Conservation (phyloP, 805 yeast species). For the Cyberlindnera saturnus region DNA sequence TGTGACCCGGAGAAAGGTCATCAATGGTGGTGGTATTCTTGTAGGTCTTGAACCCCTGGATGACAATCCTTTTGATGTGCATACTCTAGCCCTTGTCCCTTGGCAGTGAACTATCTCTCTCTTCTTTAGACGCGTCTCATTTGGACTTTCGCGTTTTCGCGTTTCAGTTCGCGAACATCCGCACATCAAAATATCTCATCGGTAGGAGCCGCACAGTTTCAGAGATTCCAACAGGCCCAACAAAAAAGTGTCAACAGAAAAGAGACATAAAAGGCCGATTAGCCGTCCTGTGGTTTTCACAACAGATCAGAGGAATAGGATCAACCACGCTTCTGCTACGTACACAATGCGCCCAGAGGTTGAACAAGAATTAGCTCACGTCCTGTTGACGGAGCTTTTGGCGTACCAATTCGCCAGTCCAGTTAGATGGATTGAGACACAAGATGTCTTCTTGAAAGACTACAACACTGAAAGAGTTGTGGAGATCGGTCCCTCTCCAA, state of each 20-base stretch:
- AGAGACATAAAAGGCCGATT: no score
- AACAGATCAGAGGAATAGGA: no score
- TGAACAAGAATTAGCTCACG: constrained; percentile 96
- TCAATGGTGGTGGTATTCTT: constrained; percentile 77
- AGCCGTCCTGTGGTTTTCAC: no score
- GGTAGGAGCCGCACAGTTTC: background rate
- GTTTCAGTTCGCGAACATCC: background rate
- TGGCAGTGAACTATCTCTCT: background rate
- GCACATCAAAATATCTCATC: background rate
- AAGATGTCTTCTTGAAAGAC: constrained; percentile 92
- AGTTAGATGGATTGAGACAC: constrained; percentile 99
- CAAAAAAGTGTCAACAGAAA: background rate
- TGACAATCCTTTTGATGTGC: constrained; percentile 50
- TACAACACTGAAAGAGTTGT: constrained; percentile 95
- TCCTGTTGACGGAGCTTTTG: constrained; percentile 86
- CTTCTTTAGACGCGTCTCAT: background rate
- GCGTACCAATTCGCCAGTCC: constrained; percentile 99
- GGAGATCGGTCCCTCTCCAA: constrained; percentile 98
- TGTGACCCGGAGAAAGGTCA: constrained; percentile 70
- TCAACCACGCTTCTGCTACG: no score
- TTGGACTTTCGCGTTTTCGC: constrained; percentile 9
- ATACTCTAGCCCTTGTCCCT: constrained; percentile 14
- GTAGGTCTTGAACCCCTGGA: constrained; percentile 93
- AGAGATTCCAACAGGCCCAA: background rate
- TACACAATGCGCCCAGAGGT: constrained; percentile 68